Evolutionary conservation across 805 yeast genomes (phyloP), one percentile per base, ranked within the genome.

Genomic region (Candida ficus): DNA sequence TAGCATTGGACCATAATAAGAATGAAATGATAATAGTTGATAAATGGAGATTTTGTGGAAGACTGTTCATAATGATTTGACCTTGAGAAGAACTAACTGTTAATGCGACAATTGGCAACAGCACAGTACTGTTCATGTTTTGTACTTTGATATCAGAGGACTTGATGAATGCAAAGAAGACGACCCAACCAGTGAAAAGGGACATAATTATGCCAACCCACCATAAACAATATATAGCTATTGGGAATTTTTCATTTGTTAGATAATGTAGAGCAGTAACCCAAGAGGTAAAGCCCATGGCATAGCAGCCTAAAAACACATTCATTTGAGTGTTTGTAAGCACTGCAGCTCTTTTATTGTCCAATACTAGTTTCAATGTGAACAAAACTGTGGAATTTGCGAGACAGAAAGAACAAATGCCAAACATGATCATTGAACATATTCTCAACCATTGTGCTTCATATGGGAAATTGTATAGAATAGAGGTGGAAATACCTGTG

Each of bases 81-180:
- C 95, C 93, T n/a, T 77, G 66, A 1, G 95, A 75, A 0, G 89
- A 70, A 4, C 78, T 75, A 42, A 89, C 96, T 2, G 87, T 84
- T 22, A 85, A 61, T 1, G 96, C 74, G 16, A 89, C 91, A n/a
- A 85, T 71, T 0, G 95, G 93, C 38, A 89, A 63, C 18, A 89
- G 58, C 4, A 83, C 59, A 2, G 81, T 70, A 19, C 86, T 73
- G 49, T 74, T 75, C 35, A 87, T 54, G 20, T 67, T 58, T 6
- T 64, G 61, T 0, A 59, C 48, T n/a, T 66, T 56, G 12, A 64
- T 41, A 20, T 53, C 49, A 17, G 50, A 60, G 45, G 56, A 50
- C 53, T 67, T 50, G 60, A 62, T 32, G 58, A 63, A 53, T 60
- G 67, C 62, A 56, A 78, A 68, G 27, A 76, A 52, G 2, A 84